A percentile compares a stretch with the other conserved stretches of the same genome.
Evolutionary conservation across 2,329 filamentous ascomycete species (phyloP).

Genomic region (Meredithiella fracta): DNA sequence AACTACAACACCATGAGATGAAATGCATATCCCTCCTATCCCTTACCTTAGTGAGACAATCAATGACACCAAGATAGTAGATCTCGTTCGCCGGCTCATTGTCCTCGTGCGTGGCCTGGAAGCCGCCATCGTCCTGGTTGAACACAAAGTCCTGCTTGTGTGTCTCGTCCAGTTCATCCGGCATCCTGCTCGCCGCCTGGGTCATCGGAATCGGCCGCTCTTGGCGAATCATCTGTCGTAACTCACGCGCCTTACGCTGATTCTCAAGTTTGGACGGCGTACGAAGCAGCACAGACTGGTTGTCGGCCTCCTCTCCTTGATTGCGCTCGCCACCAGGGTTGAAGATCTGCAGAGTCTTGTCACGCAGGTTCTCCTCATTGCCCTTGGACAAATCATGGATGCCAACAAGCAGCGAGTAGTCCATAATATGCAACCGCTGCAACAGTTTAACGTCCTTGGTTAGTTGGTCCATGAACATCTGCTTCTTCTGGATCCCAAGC

Average conservation of each 20-base stretch:
- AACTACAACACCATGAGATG: constrained; percentile 17
- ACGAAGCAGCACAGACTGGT: constrained; percentile 53
- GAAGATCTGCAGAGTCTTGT: constrained; percentile 84
- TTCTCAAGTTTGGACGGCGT: constrained; percentile 91
- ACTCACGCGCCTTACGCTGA: constrained; percentile 73
- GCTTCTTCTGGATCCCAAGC: constrained; percentile 75
- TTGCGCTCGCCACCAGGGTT: constrained; percentile 47
- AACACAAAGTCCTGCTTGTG: constrained; percentile 62
- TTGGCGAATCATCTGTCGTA: constrained; percentile 80
- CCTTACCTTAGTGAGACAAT: constrained; percentile 88
- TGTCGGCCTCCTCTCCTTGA: constrained; percentile 36
- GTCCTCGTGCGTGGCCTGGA: constrained; percentile 83
- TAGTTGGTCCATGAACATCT: constrained; percentile 76
- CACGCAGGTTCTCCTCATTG: constrained; percentile 84
- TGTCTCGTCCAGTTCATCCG: constrained; percentile 66
- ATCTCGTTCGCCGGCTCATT: constrained; percentile 74
- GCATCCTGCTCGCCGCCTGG: constrained; percentile 69
- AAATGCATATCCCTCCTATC: constrained; percentile 17
- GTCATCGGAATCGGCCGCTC: constrained; percentile 91
- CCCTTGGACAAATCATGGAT: constrained; percentile 82
- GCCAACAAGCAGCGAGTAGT: constrained; percentile 88
- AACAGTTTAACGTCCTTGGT: constrained; percentile 72
- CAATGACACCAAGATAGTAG: constrained; percentile 96
- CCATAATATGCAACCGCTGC: constrained; percentile 89
- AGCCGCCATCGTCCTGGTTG: constrained; percentile 85